Evolutionary conservation across 306 rosid species (phyloP), one percentile per base, ranked within the genome.

Genomic region (Corylus heterophylla): DNA sequence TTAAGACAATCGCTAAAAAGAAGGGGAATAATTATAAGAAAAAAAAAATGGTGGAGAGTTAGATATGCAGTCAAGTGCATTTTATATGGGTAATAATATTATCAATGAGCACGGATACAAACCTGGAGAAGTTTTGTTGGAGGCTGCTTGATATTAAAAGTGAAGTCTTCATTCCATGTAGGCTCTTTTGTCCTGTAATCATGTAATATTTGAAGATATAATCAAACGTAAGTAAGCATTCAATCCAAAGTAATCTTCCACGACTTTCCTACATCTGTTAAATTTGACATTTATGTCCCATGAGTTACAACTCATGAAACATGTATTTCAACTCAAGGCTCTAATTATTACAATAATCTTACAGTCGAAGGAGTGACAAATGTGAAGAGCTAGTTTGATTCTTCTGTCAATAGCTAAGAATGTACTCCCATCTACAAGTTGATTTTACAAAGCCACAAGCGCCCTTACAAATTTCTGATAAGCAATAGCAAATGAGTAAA

Each of bases 131-230:
- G 70, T 71, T 82, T 90, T 73, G 76, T 84, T 20, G 91, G 86
- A 74, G 94, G 88, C 79, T 68, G 92, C 90, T 89, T 89, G 74
- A 89, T 79, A 82, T 92, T 80, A 77, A 95, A 90, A 74, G 83
- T 83, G 74, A 92, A 92, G 45, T 89, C 92, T 86, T 95, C 97
- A 31, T 95, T 92, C 98, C 98, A 95, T 20, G 92, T 90, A 67
- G 97, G 98, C 67, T 90, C 91, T 78, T 83, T 95, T 54, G 84
- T 89, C 91, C 98, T 92, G 88, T 71, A 80, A 85, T 16, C 54
- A 85, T 59, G 64, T 80, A 74, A 84, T n/a, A n/a, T n/a, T 81
- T 75, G 75, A 31, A 71, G 69, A 76, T 14, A 52, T 45, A 64
- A 78, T 54, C 54, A 74, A 79, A 74, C 78, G 48, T 14, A 58